phyloP scores from a whole-genome alignment of 768 basidiomycete genomes.

The Phlebiopsis flavidoalba region DNA sequence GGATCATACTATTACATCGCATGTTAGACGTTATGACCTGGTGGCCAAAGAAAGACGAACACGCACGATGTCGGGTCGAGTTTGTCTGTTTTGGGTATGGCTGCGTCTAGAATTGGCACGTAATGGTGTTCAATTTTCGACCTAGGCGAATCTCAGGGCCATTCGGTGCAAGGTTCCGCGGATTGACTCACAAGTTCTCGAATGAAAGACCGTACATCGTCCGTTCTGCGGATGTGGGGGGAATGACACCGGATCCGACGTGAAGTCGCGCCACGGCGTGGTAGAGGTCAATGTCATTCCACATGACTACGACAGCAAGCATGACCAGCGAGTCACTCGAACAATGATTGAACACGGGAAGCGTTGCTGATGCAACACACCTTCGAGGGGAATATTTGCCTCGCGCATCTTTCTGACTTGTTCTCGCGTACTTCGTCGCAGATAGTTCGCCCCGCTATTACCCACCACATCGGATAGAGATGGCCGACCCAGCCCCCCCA shows the following conservation, averaged over 20 bases:
- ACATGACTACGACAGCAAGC: constrained; percentile 46
- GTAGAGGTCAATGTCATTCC: constrained; percentile 76
- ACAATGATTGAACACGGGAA: neutral
- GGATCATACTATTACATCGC: constrained; percentile 49
- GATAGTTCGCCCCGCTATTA: too few species aligned
- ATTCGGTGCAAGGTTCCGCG: neutral
- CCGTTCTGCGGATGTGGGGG: too few species aligned
- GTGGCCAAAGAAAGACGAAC: neutral
- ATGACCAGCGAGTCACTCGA: neutral
- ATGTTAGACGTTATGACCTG: neutral
- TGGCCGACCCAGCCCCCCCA: too few species aligned
- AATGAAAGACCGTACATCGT: constrained; percentile 50
- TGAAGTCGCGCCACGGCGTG: constrained; percentile 66
- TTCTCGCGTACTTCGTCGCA: constrained; percentile 49
- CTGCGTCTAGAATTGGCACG: constrained; percentile 69
- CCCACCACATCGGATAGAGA: too few species aligned
- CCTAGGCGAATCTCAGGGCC: neutral
- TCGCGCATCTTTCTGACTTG: constrained; percentile 55
- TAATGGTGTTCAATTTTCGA: constrained; percentile 45
- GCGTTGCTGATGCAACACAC: too few species aligned
- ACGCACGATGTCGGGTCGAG: constrained; percentile 55
- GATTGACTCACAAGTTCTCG: constrained; percentile 42
- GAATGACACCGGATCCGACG: constrained; percentile 59
- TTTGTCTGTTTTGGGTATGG: constrained; percentile 53
- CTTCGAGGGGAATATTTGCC: constrained; percentile 72